Conservation (phyloP, 2,329 filamentous ascomycete species). For the Xylariales sp. region DNA sequence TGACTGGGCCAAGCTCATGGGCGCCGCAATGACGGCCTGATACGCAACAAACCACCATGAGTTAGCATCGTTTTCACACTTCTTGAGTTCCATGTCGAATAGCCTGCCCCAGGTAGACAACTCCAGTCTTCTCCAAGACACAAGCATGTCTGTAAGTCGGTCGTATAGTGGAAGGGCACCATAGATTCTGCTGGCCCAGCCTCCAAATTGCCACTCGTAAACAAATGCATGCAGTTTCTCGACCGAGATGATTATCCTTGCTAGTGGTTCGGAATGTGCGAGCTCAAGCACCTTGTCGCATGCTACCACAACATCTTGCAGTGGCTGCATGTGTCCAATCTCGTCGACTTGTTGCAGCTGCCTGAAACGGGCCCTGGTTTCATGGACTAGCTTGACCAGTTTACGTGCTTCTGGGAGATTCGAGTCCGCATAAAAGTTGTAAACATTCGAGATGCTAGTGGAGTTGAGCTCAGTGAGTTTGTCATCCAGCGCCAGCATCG, state of each 20-base stretch:
- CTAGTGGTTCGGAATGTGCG: constrained; percentile 75
- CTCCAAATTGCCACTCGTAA: constrained; percentile 86
- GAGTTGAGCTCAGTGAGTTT: constrained; percentile 45
- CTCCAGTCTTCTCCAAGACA: constrained; percentile 87
- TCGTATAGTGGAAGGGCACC: constrained; percentile 69
- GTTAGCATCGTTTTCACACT: constrained; percentile 71
- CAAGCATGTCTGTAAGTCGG: constrained; percentile 72
- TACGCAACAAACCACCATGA: constrained; percentile 98
- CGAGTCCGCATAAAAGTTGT: constrained; percentile 86
- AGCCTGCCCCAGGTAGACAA: constrained; percentile 87
- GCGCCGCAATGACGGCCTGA: constrained; percentile 76
- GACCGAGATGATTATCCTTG: constrained; percentile 77
- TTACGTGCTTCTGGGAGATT: constrained; percentile 74
- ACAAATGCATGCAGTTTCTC: constrained; percentile 84
- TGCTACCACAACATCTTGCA: constrained; percentile 71
- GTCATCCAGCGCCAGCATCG: constrained; percentile 62
- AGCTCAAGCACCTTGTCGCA: constrained; percentile 75
- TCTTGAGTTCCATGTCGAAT: constrained; percentile 77
- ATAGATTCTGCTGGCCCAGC: constrained; percentile 79
- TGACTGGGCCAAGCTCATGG: constrained; percentile 60
- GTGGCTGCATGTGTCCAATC: constrained; percentile 67
- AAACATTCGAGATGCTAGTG: constrained; percentile 38
- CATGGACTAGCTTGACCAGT: constrained; percentile 64
- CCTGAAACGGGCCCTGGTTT: constrained; percentile 67
- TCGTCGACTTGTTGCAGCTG: constrained; percentile 64